Evolutionary conservation across 2,329 filamentous ascomycete genomes (phyloP).

Genomic region (Thermoascus crustaceus): DNA sequence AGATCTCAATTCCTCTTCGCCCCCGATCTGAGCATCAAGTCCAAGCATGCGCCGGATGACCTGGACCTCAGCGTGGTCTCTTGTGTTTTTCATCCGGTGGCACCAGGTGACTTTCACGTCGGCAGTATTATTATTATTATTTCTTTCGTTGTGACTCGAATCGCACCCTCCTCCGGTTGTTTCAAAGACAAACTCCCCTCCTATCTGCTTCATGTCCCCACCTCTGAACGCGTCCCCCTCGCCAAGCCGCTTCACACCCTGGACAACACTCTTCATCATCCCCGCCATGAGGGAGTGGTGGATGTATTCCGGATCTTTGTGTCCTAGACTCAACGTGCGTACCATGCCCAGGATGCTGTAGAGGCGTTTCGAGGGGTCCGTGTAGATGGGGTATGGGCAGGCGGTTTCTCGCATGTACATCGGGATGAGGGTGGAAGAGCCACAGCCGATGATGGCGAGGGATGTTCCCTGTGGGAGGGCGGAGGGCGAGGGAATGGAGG

Average conservation of each 20-base stretch:
- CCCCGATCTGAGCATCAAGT: not conserved
- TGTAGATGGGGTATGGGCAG: conserved; percentile 68
- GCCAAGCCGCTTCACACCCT: conserved; percentile 52
- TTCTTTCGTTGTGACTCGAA: conserved; percentile 7
- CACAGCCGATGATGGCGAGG: conserved; percentile 65
- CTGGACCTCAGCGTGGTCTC: conserved; percentile 66
- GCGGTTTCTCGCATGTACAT: conserved; percentile 55
- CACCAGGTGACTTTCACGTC: conserved; percentile 66
- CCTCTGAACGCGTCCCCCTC: conserved; percentile 53
- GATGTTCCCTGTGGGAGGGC: conserved; percentile 48
- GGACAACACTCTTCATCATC: conserved; percentile 45
- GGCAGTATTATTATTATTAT: conserved; percentile 20
- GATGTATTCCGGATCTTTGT: conserved; percentile 46
- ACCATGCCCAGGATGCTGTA: conserved; percentile 63
- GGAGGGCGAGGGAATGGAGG: conserved; percentile 45
- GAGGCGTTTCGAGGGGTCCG: conserved; percentile 60
- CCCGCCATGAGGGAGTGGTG: conserved; percentile 40
- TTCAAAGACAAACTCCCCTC: conserved; percentile 73
- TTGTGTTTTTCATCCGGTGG: conserved; percentile 70
- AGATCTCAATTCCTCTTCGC: conserved; percentile 3
- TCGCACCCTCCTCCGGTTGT: conserved; percentile 9
- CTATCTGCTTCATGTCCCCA: conserved; percentile 61
- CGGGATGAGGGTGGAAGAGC: conserved; percentile 58
- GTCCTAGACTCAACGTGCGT: conserved; percentile 53
- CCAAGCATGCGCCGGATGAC: conserved; percentile 5